Percentiles rank a stretch among this genome's conserved stretches.
Evolutionary conservation across 163 green algal species (phyloP).

Genomic region (Picocystis sp.): DNA sequence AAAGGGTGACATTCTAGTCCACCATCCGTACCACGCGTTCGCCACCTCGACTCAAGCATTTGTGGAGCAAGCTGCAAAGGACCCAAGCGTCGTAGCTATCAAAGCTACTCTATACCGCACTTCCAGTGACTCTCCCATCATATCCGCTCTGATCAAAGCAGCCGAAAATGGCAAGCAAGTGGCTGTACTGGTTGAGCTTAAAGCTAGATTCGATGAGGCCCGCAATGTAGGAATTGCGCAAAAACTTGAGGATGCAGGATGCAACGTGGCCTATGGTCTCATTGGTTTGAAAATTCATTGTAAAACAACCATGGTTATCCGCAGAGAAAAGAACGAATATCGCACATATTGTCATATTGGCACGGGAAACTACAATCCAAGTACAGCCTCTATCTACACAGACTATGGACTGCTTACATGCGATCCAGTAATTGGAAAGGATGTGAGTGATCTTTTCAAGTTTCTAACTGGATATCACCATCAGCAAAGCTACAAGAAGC

Average conservation of each 20-base stretch:
- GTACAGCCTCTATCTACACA: slow-evolving; percentile 36
- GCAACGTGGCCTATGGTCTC: slow-evolving; percentile 40
- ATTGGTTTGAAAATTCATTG: slow-evolving; percentile 47
- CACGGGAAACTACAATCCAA: slow-evolving; percentile 47
- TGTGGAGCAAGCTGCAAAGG: slow-evolving; percentile 28
- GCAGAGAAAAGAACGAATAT: slow-evolving; percentile 14
- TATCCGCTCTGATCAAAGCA: slow-evolving; percentile 28
- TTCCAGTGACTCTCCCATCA: slow-evolving; percentile 27
- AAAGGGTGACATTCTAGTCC: slow-evolving; percentile 25
- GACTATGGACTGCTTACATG: slow-evolving; percentile 39
- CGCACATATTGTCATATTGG: slow-evolving; percentile 37
- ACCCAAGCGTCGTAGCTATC: slow-evolving; percentile 36
- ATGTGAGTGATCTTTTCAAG: slow-evolving; percentile 45
- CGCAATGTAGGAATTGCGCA: slow-evolving; percentile 33
- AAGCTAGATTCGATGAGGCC: slow-evolving; percentile 44
- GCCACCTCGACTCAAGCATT: slow-evolving; percentile 29
- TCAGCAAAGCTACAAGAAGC: slow-evolving; percentile 28
- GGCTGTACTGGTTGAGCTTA: slow-evolving; percentile 43
- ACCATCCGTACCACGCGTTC: slow-evolving; percentile 45
- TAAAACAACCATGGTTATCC: slow-evolving; percentile 36
- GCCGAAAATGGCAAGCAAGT: slow-evolving; percentile 34
- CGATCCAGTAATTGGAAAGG: slow-evolving; percentile 23
- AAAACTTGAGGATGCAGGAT: slow-evolving; percentile 32
- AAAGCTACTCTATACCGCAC: slow-evolving; percentile 47
- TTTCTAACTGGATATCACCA: slow-evolving; percentile 35